Evolutionary conservation across 441 rosid genomes (phyloP), one percentile per base, ranked within the genome.

Genomic region (Flueggea neowawraea): DNA sequence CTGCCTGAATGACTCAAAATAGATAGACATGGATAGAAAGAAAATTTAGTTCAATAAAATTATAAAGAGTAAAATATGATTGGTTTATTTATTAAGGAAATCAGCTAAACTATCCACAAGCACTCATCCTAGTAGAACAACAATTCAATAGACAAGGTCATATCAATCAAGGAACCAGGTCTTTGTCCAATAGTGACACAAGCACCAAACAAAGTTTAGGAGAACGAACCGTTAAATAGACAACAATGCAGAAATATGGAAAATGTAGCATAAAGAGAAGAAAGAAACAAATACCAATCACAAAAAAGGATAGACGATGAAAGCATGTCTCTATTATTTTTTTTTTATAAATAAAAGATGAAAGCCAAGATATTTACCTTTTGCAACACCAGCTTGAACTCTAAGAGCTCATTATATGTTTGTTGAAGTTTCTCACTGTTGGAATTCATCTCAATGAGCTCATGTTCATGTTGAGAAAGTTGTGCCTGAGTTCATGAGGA

Each of bases 401-500:
- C 98, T 51, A 95, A 78, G 52, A 95, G 99, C 79, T 92, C 98
- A 72, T 92, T 92, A 74, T 82, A 89, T 16, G 94, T 78, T 64
- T 83, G 90, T 61, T 75, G 91, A 78, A 95, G 98, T 82, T 88
- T 90, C 82, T 87, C 99, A 71, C 92, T 75, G 68, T 95, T 95
- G 33, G 94, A 87, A 71, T 92, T 95, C 91, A 90, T 87, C 78
- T 95, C 98, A 70, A 87, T 80, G 55, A 95, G 84, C 68, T 95
- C 97, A 45, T 86, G 89, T 70, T 95, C 99, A 65, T 89, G 95
- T 69, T 92, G 97, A 53, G 89, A 86, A 68, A 95, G 97, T 83
- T 87, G 96, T 57, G 79, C 59, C 99, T 95, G 87, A 55, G 69
- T 66, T 71, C 53, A 31, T 57, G 57, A 73, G 44, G 66, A 71